Evolutionary conservation across 345 rosid species (phyloP).

Genomic region (Leavenworthia alabamica): DNA sequence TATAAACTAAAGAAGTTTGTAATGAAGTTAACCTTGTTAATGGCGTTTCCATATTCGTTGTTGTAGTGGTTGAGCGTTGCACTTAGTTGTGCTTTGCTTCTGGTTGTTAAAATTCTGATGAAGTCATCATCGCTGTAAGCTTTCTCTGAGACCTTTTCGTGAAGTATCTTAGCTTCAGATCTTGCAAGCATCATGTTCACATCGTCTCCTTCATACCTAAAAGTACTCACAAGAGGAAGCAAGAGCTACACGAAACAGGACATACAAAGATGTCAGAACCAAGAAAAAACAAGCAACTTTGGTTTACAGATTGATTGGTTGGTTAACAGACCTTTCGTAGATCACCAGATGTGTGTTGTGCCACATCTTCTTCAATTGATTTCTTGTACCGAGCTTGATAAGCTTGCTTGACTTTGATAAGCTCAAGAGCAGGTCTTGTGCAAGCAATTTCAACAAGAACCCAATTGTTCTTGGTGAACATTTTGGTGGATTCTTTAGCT

Average conservation of each 20-base stretch:
- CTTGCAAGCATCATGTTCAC: constrained; percentile 71
- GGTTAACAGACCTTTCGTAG: constrained; percentile 67
- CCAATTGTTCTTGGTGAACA: constrained; percentile 63
- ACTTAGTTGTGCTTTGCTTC: constrained; percentile 78
- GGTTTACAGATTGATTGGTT: background rate
- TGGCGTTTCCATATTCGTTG: constrained; percentile 55
- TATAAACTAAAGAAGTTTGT: background rate
- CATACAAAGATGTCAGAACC: background rate
- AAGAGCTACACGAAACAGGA: constrained; percentile 46
- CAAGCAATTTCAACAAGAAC: constrained; percentile 79
- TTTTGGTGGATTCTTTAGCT: constrained; percentile 63
- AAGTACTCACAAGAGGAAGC: constrained; percentile 75
- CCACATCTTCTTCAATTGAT: constrained; percentile 84
- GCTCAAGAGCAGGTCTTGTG: constrained; percentile 54
- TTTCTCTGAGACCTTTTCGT: constrained; percentile 68
- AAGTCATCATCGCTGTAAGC: constrained; percentile 70
- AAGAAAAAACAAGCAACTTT: background rate
- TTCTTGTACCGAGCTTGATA: constrained; percentile 68
- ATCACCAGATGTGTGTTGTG: constrained; percentile 54
- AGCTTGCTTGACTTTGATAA: constrained; percentile 53
- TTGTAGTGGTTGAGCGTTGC: constrained; percentile 89
- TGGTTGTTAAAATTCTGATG: constrained; percentile 70
- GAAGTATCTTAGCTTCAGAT: constrained; percentile 81
- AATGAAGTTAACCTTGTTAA: constrained; percentile 62
- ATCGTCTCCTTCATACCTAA: constrained; percentile 82